These are phyloP conservation scores for Emergomyces africanus DNA, from an alignment of 2,329 filamentous ascomycete species.

Conservation along the genomic window DNA sequence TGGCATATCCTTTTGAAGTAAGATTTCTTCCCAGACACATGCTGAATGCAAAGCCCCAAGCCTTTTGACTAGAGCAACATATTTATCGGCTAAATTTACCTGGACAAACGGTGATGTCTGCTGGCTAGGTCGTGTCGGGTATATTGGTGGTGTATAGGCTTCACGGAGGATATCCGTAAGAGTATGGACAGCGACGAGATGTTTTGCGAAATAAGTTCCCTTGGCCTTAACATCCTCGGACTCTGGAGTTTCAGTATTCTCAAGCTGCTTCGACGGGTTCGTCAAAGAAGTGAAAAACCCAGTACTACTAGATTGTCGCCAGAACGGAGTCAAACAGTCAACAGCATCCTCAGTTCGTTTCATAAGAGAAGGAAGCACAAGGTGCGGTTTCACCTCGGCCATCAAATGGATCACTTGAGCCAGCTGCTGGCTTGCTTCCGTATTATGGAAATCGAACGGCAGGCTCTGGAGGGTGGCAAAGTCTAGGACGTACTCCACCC, in stretches of 20 bases:
- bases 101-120: slow-evolving; percentile 54
- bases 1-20: slow-evolving; percentile 61
- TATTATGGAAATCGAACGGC: slow-evolving; percentile 57
- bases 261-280: slow-evolving; percentile 11
- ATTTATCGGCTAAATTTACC: slow-evolving; percentile 77
- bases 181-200: slow-evolving; percentile 62
- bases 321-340: slow-evolving; percentile 54
- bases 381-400: slow-evolving; percentile 65
- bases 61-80: slow-evolving; percentile 57
- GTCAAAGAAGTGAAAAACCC: slow-evolving; percentile 62
- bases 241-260: slow-evolving; percentile 12
- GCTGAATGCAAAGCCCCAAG: slow-evolving; percentile 67
- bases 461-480: slow-evolving; percentile 72
- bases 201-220: slow-evolving; percentile 68
- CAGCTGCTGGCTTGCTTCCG: slow-evolving; percentile 55
- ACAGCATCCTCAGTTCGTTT: slow-evolving; percentile 59
- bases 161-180: slow-evolving; percentile 63
- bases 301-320: slow-evolving; percentile 36
- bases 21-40: slow-evolving; percentile 73
- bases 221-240: slow-evolving; percentile 34
- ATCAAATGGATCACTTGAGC: slow-evolving; percentile 63
- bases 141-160: slow-evolving; percentile 54
- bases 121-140: slow-evolving; percentile 49
- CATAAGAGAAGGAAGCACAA: slow-evolving; percentile 70
- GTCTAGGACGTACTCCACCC: slow-evolving; percentile 72